phyloP scores from a whole-genome alignment of 1,284 basidiomycete genomes.

The Melampsora americana region DNA sequence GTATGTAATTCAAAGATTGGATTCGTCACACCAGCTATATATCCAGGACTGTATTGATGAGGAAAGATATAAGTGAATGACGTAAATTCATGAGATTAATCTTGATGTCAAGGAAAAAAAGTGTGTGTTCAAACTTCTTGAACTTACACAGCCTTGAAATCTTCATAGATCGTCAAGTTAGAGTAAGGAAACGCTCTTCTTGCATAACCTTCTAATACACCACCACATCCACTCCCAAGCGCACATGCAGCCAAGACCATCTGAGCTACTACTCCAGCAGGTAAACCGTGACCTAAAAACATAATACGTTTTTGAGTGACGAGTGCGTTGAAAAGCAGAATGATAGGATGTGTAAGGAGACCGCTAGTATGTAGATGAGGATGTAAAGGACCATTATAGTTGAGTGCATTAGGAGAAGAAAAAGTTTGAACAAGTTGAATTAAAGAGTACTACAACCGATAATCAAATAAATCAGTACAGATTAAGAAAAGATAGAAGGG shows the following conservation, averaged over 20 bases:
- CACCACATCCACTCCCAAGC: slow-evolving; percentile 81
- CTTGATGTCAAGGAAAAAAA: no score
- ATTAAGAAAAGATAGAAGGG: background rate
- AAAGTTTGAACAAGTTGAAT: slow-evolving; percentile 86
- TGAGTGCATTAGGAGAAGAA: slow-evolving; percentile 60
- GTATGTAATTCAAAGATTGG: slow-evolving; percentile 72
- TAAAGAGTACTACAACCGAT: slow-evolving; percentile 78
- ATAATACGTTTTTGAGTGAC: slow-evolving; percentile 89
- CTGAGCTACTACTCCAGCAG: slow-evolving; percentile 73
- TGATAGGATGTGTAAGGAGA: slow-evolving; percentile 82
- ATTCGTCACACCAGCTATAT: slow-evolving; percentile 93
- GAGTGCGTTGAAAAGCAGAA: slow-evolving; percentile 90
- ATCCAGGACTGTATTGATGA: slow-evolving; percentile 65
- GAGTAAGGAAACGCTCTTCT: slow-evolving; percentile 90
- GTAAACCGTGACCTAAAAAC: slow-evolving; percentile 77
- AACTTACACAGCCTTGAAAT: slow-evolving; percentile 78
- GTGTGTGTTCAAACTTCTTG: no score
- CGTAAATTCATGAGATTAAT: background rate
- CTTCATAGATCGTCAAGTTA: slow-evolving; percentile 79
- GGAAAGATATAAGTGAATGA: background rate
- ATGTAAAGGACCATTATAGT: slow-evolving; percentile 67
- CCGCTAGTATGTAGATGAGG: slow-evolving; percentile 91
- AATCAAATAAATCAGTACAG: background rate
- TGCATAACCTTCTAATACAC: slow-evolving; percentile 75
- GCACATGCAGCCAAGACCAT: slow-evolving; percentile 92